Evolutionary conservation across 169 alveolate species (phyloP).

Genomic region (Plasmodium ovale): DNA sequence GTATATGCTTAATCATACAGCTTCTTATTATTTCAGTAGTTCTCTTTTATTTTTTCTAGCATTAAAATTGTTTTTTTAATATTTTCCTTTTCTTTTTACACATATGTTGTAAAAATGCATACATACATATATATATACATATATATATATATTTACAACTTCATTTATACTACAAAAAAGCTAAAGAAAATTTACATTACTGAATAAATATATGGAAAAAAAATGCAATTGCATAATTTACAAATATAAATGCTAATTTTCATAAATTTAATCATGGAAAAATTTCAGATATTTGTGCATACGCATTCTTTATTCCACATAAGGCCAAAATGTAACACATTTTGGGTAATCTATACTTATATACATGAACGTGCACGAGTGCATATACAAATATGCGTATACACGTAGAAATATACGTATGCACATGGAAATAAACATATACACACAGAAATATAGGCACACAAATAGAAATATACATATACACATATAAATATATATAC

Average conservation of each 20-base stretch:
- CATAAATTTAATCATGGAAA: background rate
- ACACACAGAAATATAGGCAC: background rate
- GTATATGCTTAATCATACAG: background rate
- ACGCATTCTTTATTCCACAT: background rate
- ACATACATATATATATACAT: conserved; percentile 7
- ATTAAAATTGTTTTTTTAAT: background rate
- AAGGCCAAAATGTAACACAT: background rate
- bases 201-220: background rate
- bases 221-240: background rate
- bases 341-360: background rate
- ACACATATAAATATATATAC: too few relatives aligned
- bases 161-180: background rate
- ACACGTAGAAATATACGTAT: background rate
- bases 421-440: background rate
- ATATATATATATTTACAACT: background rate
- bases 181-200: too few relatives aligned
- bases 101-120: too few relatives aligned
- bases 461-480: background rate
- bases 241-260: background rate
- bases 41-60: background rate
- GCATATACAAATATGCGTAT: background rate
- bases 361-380: background rate
- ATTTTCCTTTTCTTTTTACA: too few relatives aligned
- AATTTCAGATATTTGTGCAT: background rate
- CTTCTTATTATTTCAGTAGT: background rate